phyloP scores from a whole-genome alignment of 2,329 filamentous ascomycete genomes.

The Colletotrichum tamarilloi region DNA sequence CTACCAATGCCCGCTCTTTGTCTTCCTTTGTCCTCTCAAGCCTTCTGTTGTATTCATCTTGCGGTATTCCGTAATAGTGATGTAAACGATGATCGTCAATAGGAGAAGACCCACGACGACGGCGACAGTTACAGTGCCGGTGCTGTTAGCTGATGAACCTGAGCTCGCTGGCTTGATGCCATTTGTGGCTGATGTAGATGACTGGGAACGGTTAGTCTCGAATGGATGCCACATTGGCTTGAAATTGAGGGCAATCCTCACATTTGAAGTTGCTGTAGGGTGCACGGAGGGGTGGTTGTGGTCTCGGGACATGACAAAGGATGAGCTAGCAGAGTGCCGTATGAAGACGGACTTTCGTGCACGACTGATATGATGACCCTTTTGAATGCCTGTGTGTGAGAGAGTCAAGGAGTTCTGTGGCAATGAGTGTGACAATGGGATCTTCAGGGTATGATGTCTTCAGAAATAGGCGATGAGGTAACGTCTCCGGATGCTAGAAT shows the following conservation, averaged over 20 bases:
- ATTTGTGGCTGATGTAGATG: neutral
- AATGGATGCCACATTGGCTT: no score
- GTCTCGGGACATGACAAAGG: neutral
- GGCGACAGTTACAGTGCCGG: neutral
- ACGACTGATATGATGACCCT: neutral
- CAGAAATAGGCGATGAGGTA: neutral
- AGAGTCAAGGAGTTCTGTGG: neutral
- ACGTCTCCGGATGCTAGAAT: no score
- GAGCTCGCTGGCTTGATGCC: neutral
- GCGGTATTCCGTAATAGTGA: neutral
- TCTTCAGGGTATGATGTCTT: neutral
- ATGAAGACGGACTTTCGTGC: neutral
- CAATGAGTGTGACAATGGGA: neutral
- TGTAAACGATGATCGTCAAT: neutral
- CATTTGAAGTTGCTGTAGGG: neutral
- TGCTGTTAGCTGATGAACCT: neutral
- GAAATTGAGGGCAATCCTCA: neutral
- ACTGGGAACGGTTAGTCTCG: neutral
- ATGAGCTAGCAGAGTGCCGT: neutral
- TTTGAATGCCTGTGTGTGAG: neutral
- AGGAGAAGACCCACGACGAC: slow-evolving; percentile 5
- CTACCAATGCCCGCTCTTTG: neutral
- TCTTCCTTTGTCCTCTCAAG: neutral
- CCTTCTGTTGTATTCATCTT: slow-evolving; percentile 4
- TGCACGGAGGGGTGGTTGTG: neutral